These are phyloP conservation scores for Asterionellopsis glacialis DNA, from an alignment of 108 stramenopile species.

Conservation along the genomic window DNA sequence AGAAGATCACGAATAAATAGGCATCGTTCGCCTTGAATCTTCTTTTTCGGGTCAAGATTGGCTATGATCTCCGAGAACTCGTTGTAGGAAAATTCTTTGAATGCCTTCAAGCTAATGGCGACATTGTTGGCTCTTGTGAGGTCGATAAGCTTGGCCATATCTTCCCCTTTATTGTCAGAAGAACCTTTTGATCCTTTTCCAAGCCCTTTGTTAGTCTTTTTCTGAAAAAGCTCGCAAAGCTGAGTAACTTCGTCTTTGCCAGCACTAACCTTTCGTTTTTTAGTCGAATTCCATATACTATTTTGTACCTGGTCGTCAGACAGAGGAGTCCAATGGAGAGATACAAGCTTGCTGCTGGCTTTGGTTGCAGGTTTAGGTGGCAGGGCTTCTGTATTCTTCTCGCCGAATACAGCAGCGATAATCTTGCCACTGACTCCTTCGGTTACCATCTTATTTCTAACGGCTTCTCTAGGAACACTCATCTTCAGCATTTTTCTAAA, in stretches of 20 bases:
- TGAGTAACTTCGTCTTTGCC: constrained; percentile 48
- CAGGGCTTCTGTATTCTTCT: constrained; percentile 12
- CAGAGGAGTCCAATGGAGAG: constrained; percentile 79
- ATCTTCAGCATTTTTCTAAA: constrained; percentile 39
- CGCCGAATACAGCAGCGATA: constrained; percentile 63
- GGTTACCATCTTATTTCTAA: constrained; percentile 9
- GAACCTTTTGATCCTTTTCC: constrained; percentile 11
- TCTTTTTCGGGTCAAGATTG: constrained; percentile 65
- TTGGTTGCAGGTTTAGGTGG: background rate
- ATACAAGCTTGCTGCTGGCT: constrained; percentile 32
- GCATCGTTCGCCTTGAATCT: constrained; percentile 70
- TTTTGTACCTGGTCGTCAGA: constrained; percentile 56
- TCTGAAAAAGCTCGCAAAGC: constrained; percentile 77
- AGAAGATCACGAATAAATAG: constrained; percentile 75
- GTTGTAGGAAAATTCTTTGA: constrained; percentile 67
- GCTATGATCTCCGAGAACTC: constrained; percentile 71
- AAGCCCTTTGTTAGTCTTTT: constrained; percentile 38
- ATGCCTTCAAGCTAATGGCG: constrained; percentile 80
- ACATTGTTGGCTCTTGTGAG: constrained; percentile 76
- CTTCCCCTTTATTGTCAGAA: constrained; percentile 32
- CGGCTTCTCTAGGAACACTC: background rate
- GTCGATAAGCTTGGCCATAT: constrained; percentile 75
- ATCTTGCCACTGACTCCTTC: constrained; percentile 72
- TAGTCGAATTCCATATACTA: constrained; percentile 51
- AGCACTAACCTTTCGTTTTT: constrained; percentile 34